These are phyloP conservation scores for Porodaedalea pini DNA, from an alignment of 1,284 basidiomycete species.

Conservation along the genomic window DNA sequence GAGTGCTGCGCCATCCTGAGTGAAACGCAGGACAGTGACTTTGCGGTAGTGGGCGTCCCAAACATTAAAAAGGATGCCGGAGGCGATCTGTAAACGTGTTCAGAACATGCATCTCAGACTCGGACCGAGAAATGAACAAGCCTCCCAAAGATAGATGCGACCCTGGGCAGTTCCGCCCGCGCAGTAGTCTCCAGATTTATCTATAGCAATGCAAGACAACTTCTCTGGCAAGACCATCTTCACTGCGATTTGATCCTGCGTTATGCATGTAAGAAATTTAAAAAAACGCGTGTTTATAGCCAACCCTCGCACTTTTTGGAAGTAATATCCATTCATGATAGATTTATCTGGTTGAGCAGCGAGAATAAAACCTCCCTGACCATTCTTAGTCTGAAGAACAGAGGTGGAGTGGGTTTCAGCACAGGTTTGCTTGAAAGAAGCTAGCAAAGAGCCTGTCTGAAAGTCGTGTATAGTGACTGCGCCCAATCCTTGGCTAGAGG, in stretches of 20 bases:
- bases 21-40: slow-evolving; percentile 80
- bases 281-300: not conserved
- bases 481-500: slow-evolving; percentile 48
- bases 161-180: slow-evolving; percentile 88
- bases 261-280: slow-evolving; percentile 11
- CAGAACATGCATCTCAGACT: slow-evolving; percentile 17
- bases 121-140: slow-evolving; percentile 34
- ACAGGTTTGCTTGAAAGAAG: slow-evolving; percentile 75
- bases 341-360: slow-evolving; percentile 78
- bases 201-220: slow-evolving; percentile 74
- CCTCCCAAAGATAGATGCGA: slow-evolving; percentile 95
- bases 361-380: slow-evolving; percentile 72
- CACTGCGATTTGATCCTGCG: slow-evolving; percentile 80
- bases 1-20: slow-evolving; percentile 74
- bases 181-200: slow-evolving; percentile 71
- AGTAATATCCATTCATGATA: slow-evolving; percentile 75
- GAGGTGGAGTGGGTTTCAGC: slow-evolving; percentile 55
- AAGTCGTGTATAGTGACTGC: slow-evolving; percentile 68
- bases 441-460: slow-evolving; percentile 60
- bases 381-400: slow-evolving; percentile 57
- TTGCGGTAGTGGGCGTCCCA: slow-evolving; percentile 96
- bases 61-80: slow-evolving; percentile 83
- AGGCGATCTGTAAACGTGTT: slow-evolving; percentile 61
- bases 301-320: slow-evolving; percentile 64
- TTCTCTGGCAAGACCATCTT: slow-evolving; percentile 91